Base-by-base conservation (phyloP, 2,329 filamentous ascomycete genomes). In the Sclerotinia subarctica region DNA sequence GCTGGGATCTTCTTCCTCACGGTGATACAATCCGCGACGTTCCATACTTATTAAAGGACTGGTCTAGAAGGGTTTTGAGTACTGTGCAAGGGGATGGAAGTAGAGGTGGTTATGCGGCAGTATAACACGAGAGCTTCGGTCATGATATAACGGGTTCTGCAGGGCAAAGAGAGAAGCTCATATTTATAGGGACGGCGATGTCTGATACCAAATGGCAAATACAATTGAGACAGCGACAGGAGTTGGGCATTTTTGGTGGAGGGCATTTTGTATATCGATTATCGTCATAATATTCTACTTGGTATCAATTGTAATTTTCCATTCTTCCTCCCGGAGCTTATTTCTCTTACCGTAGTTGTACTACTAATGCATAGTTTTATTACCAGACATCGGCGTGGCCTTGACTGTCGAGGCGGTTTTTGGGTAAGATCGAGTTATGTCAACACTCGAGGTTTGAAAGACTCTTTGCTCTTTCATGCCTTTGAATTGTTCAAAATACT, bases 1-100 rank as follows among this genome's bases (percentile, higher is more conserved):
- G 95, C 68, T 98, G 94, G 94, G 95, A 98, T 76, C 85, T 97
- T 24, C 83, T 98, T 24, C 95, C 95, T 19, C 94, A 98, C 78
- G 91, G 91, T 72, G 95, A 99, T 79, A 91, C 92, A 0, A 90
- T 98, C 74, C 89, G 94, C 72, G 95, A 99, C 76, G 81, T 97
- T 26, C 95, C 95, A 3, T 98, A 97, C 77, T 85, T 98, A 66
- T 80, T 97, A 71, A 94, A 94, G 80, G 95, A 99, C 79, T 96
- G 92, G 87, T 84, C 87, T 21, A 86, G 93, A 69, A 86, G 89
- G 73, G 88, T 96, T 26, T 82, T 95, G 59, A 93, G 91, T 77
- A 94, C 93, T 0, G 84, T 98, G 13, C 92, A 96, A 79, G 93
- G 93, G 1, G 86, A 89, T 54, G 92, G 93, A 10, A 90, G 88